Base-by-base conservation (phyloP, 1,139 yeast genomes). In the Pichia sp. region DNA sequence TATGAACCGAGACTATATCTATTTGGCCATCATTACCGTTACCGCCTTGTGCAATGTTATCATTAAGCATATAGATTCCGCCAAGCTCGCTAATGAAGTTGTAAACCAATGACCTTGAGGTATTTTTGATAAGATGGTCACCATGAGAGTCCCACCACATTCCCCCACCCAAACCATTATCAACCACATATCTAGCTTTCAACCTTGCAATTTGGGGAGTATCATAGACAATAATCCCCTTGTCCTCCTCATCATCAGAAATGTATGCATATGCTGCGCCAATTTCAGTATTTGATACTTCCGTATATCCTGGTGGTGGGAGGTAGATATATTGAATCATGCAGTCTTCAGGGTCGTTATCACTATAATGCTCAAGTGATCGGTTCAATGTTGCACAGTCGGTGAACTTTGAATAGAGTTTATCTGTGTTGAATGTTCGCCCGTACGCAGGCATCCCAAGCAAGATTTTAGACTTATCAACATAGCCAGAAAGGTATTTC, bases 121-220 rank as follows among this genome's bases (percentile, higher is more conserved):
- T 47, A 22, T 60, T 51, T 1, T 38, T 27, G 30, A 56, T 52
- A 29, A 37, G 47, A 3, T 52, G 44, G 51, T 86, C 95, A 1
- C 94, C 95, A 37, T 79, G 68, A 0, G 94, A 80, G 51, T 87
- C 96, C 97, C 97, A 91, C 80, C 86, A 87, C 77, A 91, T 78
- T 0, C 85, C 95, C 1, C 97, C 97, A 0, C 80, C 94, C 9
- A 86, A 62, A 0, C 62, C 51, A 6, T 64, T 60, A 31, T 59
- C 51, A 20, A 46, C 49, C 8, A 79, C 74, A 48, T 74, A 87
- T 22, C 62, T 52, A 0, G 87, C 88, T 54, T 91, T 91, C 20
- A 55, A 52, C 9, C 58, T 51, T 1, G 72, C 72, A 1, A 81
- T 68, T 10, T 66, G 63, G 0, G 62, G 63, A 45, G 74, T 80